Evolutionary conservation across 345 rosid genomes (phyloP).

Genomic region (Salix arbutifolia): DNA sequence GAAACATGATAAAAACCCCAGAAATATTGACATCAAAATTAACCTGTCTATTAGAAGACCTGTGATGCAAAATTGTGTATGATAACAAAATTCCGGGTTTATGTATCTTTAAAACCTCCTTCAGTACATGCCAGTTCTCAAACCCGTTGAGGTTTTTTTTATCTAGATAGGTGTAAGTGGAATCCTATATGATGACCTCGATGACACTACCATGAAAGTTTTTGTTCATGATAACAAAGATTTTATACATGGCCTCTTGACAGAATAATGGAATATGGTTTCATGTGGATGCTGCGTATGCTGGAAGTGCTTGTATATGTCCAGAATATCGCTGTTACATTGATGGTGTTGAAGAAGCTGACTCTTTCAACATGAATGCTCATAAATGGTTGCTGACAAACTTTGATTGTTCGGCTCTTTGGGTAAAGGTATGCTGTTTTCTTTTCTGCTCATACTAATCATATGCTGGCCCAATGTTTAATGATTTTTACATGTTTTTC

Average conservation of each 20-base stretch:
- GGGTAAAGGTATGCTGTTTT: slow-evolving; percentile 66
- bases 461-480: neutral
- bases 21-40: neutral
- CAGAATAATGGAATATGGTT: slow-evolving; percentile 75
- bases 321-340: slow-evolving; percentile 73
- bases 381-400: slow-evolving; percentile 91
- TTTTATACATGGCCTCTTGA: slow-evolving; percentile 13
- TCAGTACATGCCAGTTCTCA: no score
- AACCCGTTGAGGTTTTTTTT: no score
- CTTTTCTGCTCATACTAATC: neutral
- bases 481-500: neutral
- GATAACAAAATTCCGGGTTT: neutral
- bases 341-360: slow-evolving; percentile 81
- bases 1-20: neutral
- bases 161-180: no score
- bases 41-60: neutral
- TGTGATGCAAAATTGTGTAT: no score
- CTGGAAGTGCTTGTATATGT: slow-evolving; percentile 93
- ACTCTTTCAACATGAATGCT: slow-evolving; percentile 91
- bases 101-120: neutral
- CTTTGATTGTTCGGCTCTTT: slow-evolving; percentile 79
- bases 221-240: neutral
- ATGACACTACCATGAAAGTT: neutral
- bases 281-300: slow-evolving; percentile 90
- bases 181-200: neutral